Conservation (phyloP, 306 rosid species). For the Mimosa bimucronata region DNA sequence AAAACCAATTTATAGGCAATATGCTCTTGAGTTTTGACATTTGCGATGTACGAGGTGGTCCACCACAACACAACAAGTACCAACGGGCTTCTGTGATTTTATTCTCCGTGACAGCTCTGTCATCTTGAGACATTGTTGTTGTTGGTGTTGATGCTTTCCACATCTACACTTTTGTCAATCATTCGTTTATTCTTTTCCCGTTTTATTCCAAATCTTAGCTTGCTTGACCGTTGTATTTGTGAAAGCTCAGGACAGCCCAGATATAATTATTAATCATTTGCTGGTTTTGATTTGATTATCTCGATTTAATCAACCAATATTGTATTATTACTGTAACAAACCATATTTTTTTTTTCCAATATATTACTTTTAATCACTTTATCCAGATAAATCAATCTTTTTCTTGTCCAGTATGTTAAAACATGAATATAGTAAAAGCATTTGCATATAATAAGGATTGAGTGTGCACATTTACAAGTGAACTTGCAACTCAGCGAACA, state of each 20-base stretch:
- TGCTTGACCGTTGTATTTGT: constrained; percentile 12
- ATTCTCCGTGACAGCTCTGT: constrained; percentile 40
- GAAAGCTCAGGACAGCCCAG: background rate
- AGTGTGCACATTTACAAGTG: background rate
- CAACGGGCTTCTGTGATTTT: constrained; percentile 21
- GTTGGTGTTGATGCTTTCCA: background rate
- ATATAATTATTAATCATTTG: constrained; percentile 12
- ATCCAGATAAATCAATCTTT: background rate
- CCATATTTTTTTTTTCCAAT: background rate
- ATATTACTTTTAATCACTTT: background rate
- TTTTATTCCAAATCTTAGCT: background rate
- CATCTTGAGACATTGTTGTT: background rate
- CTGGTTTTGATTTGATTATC: constrained; percentile 11
- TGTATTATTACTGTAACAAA: background rate
- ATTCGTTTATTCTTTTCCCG: background rate
- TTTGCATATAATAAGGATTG: background rate
- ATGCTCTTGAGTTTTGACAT: background rate
- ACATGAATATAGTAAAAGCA: background rate
- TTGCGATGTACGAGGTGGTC: constrained; percentile 2
- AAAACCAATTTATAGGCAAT: background rate
- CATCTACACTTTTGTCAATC: background rate
- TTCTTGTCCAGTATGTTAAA: background rate
- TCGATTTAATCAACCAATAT: background rate
- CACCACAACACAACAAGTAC: background rate
- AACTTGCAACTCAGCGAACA: no score